phyloP scores from a whole-genome alignment of 2,329 filamentous ascomycete species.

The Neoascochyta sp. region DNA sequence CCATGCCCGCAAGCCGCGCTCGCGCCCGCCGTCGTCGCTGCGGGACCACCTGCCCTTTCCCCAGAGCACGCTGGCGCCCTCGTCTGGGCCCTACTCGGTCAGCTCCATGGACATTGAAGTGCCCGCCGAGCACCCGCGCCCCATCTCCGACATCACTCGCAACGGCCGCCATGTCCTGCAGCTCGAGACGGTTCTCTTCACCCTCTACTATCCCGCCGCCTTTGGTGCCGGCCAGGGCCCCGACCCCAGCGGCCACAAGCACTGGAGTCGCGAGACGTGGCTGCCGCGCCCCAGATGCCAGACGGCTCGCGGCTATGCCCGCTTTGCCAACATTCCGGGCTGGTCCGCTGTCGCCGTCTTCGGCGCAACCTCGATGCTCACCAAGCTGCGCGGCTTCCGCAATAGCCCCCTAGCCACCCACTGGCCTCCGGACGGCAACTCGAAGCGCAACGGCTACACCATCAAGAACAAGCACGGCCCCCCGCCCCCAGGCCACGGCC shows the following conservation, averaged over 20 bases:
- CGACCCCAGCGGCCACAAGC: conserved; percentile 40
- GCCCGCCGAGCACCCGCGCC: conserved; percentile 46
- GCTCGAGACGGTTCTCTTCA: conserved; percentile 60
- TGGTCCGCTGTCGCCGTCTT: conserved; percentile 51
- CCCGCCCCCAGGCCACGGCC: conserved; percentile 31
- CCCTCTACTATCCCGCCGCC: conserved; percentile 62
- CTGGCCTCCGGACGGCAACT: conserved; percentile 48
- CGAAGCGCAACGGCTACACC: conserved; percentile 37
- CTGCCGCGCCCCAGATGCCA: conserved; percentile 56
- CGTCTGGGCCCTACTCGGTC: conserved; percentile 52
- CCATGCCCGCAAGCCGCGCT: conserved; percentile 47
- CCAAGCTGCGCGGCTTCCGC: conserved; percentile 61
- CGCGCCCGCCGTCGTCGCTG: conserved; percentile 46
- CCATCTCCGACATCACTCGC: conserved; percentile 51
- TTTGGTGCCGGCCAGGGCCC: conserved; percentile 40
- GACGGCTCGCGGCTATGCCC: conserved; percentile 60
- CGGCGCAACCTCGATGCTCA: conserved; percentile 58
- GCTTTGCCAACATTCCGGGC: conserved; percentile 53
- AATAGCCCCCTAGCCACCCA: conserved; percentile 58
- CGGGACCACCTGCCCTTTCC: conserved; percentile 48
- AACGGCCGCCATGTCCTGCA: conserved; percentile 48
- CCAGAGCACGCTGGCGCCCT: conserved; percentile 46
- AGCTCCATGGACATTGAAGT: conserved; percentile 54
- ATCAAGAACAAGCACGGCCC: conserved; percentile 43
- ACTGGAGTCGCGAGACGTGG: conserved; percentile 58